A percentile compares a stretch with the other conserved stretches of the same genome.
These are phyloP conservation scores for Corylus americana DNA, from an alignment of 306 rosid genomes.

Conservation along the genomic window DNA sequence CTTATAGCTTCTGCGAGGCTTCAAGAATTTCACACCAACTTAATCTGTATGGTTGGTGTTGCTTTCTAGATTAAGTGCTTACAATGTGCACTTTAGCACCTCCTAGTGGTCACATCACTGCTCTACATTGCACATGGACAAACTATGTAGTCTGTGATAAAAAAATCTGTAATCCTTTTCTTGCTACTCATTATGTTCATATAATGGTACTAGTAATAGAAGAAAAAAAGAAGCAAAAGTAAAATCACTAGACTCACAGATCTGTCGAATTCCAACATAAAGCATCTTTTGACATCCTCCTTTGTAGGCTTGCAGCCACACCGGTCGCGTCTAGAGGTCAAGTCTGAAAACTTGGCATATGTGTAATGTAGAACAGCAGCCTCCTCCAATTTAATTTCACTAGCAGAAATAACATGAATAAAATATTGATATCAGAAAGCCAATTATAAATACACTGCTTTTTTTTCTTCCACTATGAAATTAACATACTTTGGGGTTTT, in stretches of 20 bases:
- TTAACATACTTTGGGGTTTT: slow-evolving; percentile 76
- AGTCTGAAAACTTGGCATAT: slow-evolving; percentile 87
- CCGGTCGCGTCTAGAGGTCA: slow-evolving; percentile 93
- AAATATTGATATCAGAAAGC: slow-evolving; percentile 28
- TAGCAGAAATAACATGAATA: slow-evolving; percentile 32
- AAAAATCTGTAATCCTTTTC: not conserved
- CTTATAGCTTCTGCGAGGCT: not conserved
- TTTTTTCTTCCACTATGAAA: slow-evolving; percentile 2
- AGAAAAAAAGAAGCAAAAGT: slow-evolving; percentile 1
- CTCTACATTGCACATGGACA: not conserved
- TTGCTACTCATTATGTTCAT: not conserved
- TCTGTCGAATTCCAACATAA: slow-evolving; percentile 98
- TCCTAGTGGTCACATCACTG: not conserved
- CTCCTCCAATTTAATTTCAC: slow-evolving; percentile 96
- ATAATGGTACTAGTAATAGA: not conserved
- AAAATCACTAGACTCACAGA: slow-evolving; percentile 54
- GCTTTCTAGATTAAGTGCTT: not conserved
- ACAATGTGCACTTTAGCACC: not conserved
- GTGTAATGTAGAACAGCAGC: slow-evolving; percentile 98
- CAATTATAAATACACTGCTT: slow-evolving; percentile 3
- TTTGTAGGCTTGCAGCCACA: slow-evolving; percentile 95
- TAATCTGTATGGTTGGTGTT: not conserved
- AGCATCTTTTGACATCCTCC: slow-evolving; percentile 98
- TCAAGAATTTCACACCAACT: not conserved
- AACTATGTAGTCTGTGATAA: not conserved